These are phyloP conservation scores for Metarhizium anisopliae DNA, from an alignment of 2,329 filamentous ascomycete genomes.

Conservation along the genomic window DNA sequence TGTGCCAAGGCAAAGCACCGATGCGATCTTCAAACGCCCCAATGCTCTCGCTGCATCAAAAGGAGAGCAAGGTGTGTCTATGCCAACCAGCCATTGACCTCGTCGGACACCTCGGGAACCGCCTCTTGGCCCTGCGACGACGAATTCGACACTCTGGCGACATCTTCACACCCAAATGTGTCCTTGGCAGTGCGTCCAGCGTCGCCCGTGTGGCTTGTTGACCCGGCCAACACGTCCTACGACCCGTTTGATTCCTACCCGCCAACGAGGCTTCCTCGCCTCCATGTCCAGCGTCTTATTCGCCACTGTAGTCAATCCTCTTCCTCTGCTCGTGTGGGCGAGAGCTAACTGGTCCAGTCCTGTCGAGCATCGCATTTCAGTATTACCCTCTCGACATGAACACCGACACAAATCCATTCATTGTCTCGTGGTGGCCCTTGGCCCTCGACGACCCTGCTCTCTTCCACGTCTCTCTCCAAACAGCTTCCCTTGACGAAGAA, in stretches of 20 bases:
- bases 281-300: constrained; percentile 45
- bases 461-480: constrained; percentile 51
- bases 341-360: constrained; percentile 27
- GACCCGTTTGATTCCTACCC: constrained; percentile 52
- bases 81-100: constrained; percentile 41
- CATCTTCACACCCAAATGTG: neutral
- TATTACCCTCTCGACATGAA: constrained; percentile 49
- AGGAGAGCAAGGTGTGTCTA: constrained; percentile 39
- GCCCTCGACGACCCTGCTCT: constrained; percentile 46
- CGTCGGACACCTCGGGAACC: constrained; percentile 3
- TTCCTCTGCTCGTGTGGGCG: neutral
- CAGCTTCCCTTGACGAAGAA: constrained; percentile 48
- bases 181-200: neutral
- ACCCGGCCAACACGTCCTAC: constrained; percentile 25
- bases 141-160: neutral
- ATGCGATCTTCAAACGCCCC: constrained; percentile 44
- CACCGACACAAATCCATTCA: constrained; percentile 44
- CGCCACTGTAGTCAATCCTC: constrained; percentile 34
- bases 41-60: constrained; percentile 45
- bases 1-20: constrained; percentile 47
- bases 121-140: constrained; percentile 1
- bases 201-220: constrained; percentile 4
- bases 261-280: constrained; percentile 38
- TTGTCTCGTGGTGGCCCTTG: constrained; percentile 51
- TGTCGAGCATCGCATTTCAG: constrained; percentile 49